These are phyloP conservation scores for Cladosporium velox DNA, from an alignment of 2,329 filamentous ascomycete species.

Conservation along the genomic window DNA sequence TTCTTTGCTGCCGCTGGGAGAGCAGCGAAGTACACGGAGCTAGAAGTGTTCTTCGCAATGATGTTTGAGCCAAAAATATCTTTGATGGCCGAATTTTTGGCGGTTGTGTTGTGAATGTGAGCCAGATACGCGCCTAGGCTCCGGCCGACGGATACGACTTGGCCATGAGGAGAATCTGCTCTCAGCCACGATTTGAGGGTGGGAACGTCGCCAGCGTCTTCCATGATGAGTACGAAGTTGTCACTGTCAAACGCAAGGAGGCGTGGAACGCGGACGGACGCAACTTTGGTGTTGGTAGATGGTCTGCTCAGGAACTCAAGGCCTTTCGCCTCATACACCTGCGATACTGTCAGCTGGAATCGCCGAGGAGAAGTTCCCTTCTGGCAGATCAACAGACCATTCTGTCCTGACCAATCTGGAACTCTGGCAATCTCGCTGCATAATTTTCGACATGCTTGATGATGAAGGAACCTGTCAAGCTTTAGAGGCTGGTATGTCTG, in stretches of 20 bases:
- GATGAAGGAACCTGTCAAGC: neutral
- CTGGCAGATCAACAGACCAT: neutral
- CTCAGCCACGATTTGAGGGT: constrained; percentile 25
- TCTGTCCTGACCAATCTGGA: neutral
- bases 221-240: constrained; percentile 11
- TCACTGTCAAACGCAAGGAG: constrained; percentile 4
- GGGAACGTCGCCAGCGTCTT: constrained; percentile 22
- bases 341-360: neutral
- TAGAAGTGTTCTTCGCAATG: constrained; percentile 19
- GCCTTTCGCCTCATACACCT: neutral
- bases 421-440: constrained; percentile 2
- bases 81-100: neutral
- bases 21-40: constrained; percentile 18
- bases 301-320: neutral
- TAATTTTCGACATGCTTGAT: constrained; percentile 10
- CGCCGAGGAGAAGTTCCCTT: neutral
- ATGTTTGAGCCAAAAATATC: constrained; percentile 18
- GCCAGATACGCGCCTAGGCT: constrained; percentile 24
- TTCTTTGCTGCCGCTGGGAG: constrained; percentile 21
- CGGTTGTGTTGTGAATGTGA: constrained; percentile 23
- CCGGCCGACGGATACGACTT: constrained; percentile 14
- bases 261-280: neutral
- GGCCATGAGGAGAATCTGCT: neutral
- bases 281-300: neutral
- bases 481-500: neutral